These are phyloP conservation scores for Ceriops tagal DNA, from an alignment of 345 rosid species.

Conservation along the genomic window DNA sequence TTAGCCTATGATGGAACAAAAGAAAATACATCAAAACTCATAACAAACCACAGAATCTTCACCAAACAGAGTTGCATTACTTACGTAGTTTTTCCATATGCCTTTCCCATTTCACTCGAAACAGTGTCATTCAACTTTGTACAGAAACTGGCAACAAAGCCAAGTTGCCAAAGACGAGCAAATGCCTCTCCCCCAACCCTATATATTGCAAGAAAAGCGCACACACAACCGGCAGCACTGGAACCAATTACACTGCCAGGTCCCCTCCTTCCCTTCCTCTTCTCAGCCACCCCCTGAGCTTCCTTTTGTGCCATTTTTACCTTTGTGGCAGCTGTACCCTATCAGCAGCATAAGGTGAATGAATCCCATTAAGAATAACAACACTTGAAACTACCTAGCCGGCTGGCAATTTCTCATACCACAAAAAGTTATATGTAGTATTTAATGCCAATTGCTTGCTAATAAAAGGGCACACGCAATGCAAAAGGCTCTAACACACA, in stretches of 20 bases:
- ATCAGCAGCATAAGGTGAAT: conserved; percentile 16
- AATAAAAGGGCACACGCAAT: too few species aligned
- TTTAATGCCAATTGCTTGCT: too few species aligned
- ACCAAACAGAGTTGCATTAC: conserved; percentile 23
- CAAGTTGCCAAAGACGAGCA: conserved; percentile 64
- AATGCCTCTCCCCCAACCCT: conserved; percentile 61
- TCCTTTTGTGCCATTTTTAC: conserved; percentile 96
- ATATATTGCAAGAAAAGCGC: conserved; percentile 69
- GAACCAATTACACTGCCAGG: conserved; percentile 97
- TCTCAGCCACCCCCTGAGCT: conserved; percentile 94
- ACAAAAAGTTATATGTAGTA: too few species aligned
- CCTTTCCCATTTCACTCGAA: conserved; percentile 96
- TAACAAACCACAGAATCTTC: background rate
- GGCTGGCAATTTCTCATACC: too few species aligned
- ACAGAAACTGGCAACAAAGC: conserved; percentile 93
- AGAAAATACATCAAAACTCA: background rate
- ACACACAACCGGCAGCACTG: conserved; percentile 92
- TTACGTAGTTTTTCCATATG: conserved; percentile 93
- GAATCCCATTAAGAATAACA: background rate
- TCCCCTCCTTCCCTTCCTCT: conserved; percentile 91
- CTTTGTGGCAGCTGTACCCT: conserved; percentile 96
- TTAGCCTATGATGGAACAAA: background rate
- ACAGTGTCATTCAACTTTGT: conserved; percentile 94
- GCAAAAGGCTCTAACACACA: too few species aligned
- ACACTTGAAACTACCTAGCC: too few species aligned